Evolutionary conservation across 768 basidiomycete species (phyloP).

Genomic region (Leccinum aurantiacum): DNA sequence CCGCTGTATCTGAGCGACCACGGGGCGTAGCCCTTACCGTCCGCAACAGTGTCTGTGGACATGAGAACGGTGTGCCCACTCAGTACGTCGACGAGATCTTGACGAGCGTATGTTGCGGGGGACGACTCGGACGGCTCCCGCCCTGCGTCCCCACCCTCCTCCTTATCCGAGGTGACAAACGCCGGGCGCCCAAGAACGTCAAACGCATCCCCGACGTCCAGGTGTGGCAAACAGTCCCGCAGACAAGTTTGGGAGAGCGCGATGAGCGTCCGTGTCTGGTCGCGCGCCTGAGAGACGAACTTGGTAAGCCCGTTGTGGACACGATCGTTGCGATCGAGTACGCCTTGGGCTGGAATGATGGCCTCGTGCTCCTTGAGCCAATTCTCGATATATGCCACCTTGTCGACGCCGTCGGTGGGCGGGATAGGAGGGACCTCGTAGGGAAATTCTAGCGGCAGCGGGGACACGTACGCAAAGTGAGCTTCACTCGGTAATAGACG

Average conservation of each 20-base stretch:
- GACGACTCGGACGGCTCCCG: conserved; percentile 7
- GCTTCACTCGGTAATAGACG: conserved; percentile 54
- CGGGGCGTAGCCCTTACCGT: conserved; percentile 44
- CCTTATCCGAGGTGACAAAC: conserved; percentile 35
- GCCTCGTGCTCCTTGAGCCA: conserved; percentile 75
- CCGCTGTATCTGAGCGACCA: conserved; percentile 93
- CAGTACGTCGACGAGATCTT: conserved; percentile 79
- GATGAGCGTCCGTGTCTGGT: conserved; percentile 59
- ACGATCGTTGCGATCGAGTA: background rate
- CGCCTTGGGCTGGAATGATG: conserved; percentile 27
- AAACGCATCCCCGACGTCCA: conserved; percentile 87
- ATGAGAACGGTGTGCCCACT: conserved; percentile 75
- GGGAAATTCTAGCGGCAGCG: conserved; percentile 82
- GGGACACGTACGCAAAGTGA: conserved; percentile 82
- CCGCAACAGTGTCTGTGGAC: conserved; percentile 31
- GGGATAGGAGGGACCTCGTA: conserved; percentile 64
- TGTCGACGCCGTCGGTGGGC: conserved; percentile 49
- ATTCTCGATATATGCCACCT: conserved; percentile 65
- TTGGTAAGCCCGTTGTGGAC: conserved; percentile 38
- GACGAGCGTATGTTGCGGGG: conserved; percentile 47
- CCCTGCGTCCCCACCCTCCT: conserved; percentile 28
- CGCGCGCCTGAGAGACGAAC: conserved; percentile 49
- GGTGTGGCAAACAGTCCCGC: conserved; percentile 74
- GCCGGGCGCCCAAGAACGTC: conserved; percentile 60
- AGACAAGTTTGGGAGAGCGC: conserved; percentile 70